A percentile compares a stretch with the other conserved stretches of the same genome.
Conservation (phyloP, 768 basidiomycete species). For the Suillus subaureus region DNA sequence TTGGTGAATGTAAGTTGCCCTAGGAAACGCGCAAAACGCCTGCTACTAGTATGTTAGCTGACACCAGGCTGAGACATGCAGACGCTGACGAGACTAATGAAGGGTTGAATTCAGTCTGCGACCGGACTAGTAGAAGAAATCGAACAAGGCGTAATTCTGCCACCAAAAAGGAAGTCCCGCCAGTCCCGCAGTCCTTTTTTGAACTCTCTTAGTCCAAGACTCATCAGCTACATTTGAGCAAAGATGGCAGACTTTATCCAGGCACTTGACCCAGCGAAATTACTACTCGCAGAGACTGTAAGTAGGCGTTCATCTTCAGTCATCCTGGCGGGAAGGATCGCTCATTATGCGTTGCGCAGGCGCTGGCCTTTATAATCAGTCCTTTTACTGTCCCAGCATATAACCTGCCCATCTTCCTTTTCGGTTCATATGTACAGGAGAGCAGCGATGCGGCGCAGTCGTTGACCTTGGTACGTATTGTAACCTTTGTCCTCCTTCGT, state of each 20-base stretch:
- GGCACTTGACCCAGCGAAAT: conserved; percentile 70
- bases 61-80: not conserved
- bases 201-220: not conserved
- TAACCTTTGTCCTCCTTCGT: not conserved
- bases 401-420: conserved; percentile 83
- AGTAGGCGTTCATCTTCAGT: conserved; percentile 18
- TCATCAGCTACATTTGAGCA: not conserved
- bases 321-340: not conserved
- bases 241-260: conserved; percentile 67
- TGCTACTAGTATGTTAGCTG: not conserved
- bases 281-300: conserved; percentile 67
- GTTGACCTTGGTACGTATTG: conserved; percentile 56
- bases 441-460: conserved; percentile 64
- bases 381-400: conserved; percentile 66
- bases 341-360: conserved; percentile 37
- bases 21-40: not conserved
- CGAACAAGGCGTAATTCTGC: not conserved
- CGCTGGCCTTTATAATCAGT: conserved; percentile 58
- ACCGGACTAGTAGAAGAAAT: not conserved
- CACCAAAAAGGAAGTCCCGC: not conserved
- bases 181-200: not conserved
- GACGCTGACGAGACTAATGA: not conserved
- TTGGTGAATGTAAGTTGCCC: not conserved
- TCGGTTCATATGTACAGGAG: conserved; percentile 75
- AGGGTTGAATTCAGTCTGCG: not conserved